Percentiles rank a stretch among this genome's conserved stretches.
Evolutionary conservation across 805 yeast species (phyloP).

Genomic region (Myxozyma neglecta): DNA sequence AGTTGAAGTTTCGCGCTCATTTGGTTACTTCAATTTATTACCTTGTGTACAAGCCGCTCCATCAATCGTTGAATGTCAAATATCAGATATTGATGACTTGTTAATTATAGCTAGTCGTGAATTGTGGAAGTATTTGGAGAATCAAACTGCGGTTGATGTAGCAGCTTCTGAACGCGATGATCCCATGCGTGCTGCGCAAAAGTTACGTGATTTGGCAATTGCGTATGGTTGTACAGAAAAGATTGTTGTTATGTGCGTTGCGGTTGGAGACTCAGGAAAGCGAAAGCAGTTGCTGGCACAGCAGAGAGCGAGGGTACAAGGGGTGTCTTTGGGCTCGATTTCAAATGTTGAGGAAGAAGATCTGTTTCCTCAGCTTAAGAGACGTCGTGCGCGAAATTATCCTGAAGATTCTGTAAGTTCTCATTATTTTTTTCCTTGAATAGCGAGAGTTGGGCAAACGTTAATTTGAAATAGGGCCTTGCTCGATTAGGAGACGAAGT

Average conservation of each 20-base stretch:
- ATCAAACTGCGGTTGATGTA: conserved; percentile 86
- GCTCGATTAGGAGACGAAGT: conserved; percentile 55
- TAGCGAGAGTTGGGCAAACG: background rate
- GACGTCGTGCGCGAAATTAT: conserved; percentile 46
- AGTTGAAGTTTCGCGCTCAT: conserved; percentile 81
- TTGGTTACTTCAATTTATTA: conserved; percentile 80
- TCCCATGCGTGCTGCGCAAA: conserved; percentile 90
- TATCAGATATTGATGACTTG: conserved; percentile 76
- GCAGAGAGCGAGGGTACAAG: conserved; percentile 17
- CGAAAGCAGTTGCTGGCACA: background rate
- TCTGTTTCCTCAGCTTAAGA: conserved; percentile 40
- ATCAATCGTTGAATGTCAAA: conserved; percentile 59
- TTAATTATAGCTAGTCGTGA: conserved; percentile 79
- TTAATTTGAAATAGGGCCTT: conserved; percentile 40
- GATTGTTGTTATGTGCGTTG: conserved; percentile 75
- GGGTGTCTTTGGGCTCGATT: conserved; percentile 17
- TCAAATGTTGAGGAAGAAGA: conserved; percentile 38
- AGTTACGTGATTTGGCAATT: conserved; percentile 88
- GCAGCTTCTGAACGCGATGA: conserved; percentile 76
- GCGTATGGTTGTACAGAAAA: conserved; percentile 86
- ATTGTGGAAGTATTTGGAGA: conserved; percentile 80
- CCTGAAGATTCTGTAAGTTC: conserved; percentile 22
- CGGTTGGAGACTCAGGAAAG: conserved; percentile 43
- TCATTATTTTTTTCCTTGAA: background rate
- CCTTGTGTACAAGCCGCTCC: conserved; percentile 93